phyloP scores from a whole-genome alignment of 179 eudicot genomes.

The Sideroxylon spinosum region DNA sequence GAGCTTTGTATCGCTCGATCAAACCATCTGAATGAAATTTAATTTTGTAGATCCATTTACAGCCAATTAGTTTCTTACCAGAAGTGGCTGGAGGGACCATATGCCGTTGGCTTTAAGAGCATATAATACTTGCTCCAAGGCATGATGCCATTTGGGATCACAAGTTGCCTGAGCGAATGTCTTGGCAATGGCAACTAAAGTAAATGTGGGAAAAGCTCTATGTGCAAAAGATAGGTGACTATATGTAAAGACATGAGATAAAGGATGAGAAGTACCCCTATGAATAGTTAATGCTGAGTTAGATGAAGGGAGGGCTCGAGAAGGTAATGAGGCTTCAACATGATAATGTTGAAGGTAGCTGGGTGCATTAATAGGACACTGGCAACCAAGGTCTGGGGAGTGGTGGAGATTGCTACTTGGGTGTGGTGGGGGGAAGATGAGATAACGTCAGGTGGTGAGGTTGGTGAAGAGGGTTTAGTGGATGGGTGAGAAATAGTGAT shows the following conservation, averaged over 20 bases:
- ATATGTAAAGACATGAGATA: not conserved
- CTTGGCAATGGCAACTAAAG: not conserved
- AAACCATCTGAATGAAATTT: not conserved
- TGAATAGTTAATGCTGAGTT: not conserved
- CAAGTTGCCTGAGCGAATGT: not conserved
- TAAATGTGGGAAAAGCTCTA: not conserved
- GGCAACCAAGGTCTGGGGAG: not conserved
- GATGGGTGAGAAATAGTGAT: not conserved
- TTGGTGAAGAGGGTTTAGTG: not conserved
- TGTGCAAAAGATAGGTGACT: not conserved
- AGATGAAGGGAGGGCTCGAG: not conserved
- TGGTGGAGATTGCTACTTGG: not conserved
- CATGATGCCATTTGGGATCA: conserved; percentile 2
- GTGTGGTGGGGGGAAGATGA: not conserved
- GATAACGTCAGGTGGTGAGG: not conserved
- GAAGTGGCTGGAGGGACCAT: not conserved
- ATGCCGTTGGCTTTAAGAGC: not conserved
- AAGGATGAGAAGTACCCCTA: not conserved
- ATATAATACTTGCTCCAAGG: not conserved
- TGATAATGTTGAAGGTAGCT: not conserved
- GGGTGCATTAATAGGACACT: not conserved
- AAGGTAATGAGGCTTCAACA: conserved; percentile 1
- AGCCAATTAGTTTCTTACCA: not conserved
- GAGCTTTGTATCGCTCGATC: not conserved
- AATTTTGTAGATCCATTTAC: not conserved